Conservation (phyloP, 2,329 filamentous ascomycete species). For the Trichophyton simii region DNA sequence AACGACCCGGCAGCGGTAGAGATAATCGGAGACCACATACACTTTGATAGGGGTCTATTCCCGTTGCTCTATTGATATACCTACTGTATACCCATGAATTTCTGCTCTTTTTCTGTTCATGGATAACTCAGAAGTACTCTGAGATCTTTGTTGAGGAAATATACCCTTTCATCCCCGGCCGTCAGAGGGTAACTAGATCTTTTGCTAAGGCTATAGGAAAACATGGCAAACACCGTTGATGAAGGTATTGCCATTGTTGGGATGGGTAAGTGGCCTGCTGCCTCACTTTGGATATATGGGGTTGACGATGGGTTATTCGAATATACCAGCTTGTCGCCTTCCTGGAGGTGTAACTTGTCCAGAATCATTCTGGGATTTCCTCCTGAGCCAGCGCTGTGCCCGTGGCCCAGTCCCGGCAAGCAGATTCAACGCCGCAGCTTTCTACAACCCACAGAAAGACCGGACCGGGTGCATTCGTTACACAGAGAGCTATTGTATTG, state of each 20-base stretch:
- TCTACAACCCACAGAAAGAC: background rate
- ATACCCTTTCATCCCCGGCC: too few relatives aligned
- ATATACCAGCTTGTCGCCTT: conserved; percentile 10
- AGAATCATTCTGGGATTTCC: conserved; percentile 14
- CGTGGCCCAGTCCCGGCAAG: conserved; percentile 9
- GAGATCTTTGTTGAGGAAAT: too few relatives aligned
- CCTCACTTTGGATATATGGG: background rate
- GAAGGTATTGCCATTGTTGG: background rate
- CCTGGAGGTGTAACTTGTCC: conserved; percentile 14
- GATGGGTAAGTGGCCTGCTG: background rate
- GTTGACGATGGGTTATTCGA: background rate
- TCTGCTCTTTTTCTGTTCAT: too few relatives aligned
- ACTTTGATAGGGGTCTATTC: too few relatives aligned
- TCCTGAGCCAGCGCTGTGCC: conserved; percentile 9
- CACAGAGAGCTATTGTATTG: background rate
- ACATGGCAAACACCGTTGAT: background rate
- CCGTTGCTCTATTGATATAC: too few relatives aligned
- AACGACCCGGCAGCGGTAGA: too few relatives aligned
- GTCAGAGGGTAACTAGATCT: too few relatives aligned
- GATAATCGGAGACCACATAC: too few relatives aligned
- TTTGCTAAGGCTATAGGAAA: background rate
- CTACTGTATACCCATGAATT: too few relatives aligned
- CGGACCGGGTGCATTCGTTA: background rate
- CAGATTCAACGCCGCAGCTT: conserved; percentile 13
- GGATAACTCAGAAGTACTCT: too few relatives aligned